Base-by-base conservation (phyloP, 257 asterid species). In the Vinca minor region DNA sequence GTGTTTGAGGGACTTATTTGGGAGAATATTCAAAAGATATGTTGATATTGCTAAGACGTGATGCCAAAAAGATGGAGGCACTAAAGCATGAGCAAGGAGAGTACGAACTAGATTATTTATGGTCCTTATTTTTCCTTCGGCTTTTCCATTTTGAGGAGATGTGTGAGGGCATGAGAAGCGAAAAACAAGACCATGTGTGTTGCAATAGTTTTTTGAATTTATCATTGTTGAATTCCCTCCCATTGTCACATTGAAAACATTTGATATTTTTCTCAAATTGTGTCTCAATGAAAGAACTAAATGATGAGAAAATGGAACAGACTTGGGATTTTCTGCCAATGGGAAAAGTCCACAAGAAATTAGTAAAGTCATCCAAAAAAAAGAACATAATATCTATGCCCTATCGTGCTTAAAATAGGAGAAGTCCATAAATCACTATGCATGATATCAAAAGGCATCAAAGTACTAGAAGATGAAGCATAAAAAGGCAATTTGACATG, bases 81-180 rank as follows among this genome's bases (percentile, higher is more conserved):
- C 13, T 11, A 14, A 10, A 6, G 41, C 39, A 3, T 59, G 63
- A 21, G 21, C 17, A 21, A 31, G 64, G 42, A 59, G 47, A 10
- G 42, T 26, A 17, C 64, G 44, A 13, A 59, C 23, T 20, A 59
- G 5, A 21, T 59, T 59, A 21, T 59, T 59, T 4, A 32, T 59
- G 41, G 64, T 29, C 3, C 47, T 8, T 2, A 59, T 59, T 11
- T 14, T 59, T 2, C 64, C 25, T 59, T 59, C 64, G 23, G 8
- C 64, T 35, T 59, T 59, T 12, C 64, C 64, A 36, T 59, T 59
- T 59, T 59, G 48, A 6, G 39, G 39, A 6, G 47, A 59, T 2
- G 64, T 36, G 39, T 6, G 23, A 32, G 64, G 48, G 35, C 64
- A 59, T 3, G 47, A 36, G 8, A n/a, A n/a, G n/a, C n/a, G n/a